Conservation (phyloP, 2,329 filamentous ascomycete species). For the Xylariaceae sp. region DNA sequence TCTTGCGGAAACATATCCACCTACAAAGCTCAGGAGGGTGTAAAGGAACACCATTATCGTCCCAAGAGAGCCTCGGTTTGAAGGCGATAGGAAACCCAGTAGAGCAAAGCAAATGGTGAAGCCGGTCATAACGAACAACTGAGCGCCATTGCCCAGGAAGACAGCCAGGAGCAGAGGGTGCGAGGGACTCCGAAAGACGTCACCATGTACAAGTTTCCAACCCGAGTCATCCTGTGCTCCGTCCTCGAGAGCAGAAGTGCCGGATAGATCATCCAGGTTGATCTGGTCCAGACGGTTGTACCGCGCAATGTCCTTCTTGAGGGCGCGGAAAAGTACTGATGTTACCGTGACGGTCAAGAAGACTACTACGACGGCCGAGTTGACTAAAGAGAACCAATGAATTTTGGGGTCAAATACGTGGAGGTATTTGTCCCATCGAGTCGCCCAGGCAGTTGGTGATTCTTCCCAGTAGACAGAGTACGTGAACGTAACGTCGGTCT, state of each 20-base stretch:
- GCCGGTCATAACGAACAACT: constrained; percentile 96
- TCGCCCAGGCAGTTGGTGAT: constrained; percentile 87
- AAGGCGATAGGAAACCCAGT: constrained; percentile 90
- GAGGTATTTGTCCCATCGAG: constrained; percentile 97
- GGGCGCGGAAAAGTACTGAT: constrained; percentile 82
- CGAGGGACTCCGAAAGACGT: constrained; percentile 87
- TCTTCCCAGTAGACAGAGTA: constrained; percentile 89
- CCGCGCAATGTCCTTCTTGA: constrained; percentile 91
- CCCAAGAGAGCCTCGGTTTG: constrained; percentile 88
- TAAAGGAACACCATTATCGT: constrained; percentile 93
- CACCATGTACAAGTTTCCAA: constrained; percentile 97
- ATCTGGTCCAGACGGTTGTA: constrained; percentile 95
- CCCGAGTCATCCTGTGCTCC: constrained; percentile 96
- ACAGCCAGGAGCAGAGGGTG: constrained; percentile 81
- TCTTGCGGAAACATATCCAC: constrained; percentile 83
- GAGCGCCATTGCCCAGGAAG: constrained; percentile 86
- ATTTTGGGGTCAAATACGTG: constrained; percentile 98
- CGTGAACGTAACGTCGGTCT: constrained; percentile 72
- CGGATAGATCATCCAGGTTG: constrained; percentile 82
- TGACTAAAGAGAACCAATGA: constrained; percentile 98
- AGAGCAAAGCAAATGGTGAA: constrained; percentile 91
- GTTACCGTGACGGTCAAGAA: constrained; percentile 88
- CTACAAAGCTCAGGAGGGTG: constrained; percentile 86
- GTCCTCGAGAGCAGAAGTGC: constrained; percentile 75
- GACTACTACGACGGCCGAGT: constrained; percentile 90